A percentile compares a stretch with the other conserved stretches of the same genome.
These are phyloP conservation scores for Pelargonium myrrhifolium DNA, from an alignment of 441 rosid species.

Conservation along the genomic window DNA sequence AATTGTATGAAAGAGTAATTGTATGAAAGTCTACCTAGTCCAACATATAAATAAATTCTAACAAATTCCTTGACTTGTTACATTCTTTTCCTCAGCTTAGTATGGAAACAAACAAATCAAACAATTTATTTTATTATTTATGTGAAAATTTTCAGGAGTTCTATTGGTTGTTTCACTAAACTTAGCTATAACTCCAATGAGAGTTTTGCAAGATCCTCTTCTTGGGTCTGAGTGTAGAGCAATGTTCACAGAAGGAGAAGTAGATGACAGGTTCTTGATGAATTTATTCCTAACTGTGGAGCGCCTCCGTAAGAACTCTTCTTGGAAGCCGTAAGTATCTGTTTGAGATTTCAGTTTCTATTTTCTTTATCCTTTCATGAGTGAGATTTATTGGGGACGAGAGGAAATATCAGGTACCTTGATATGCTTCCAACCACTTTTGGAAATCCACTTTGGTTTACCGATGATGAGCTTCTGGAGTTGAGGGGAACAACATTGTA, in stretches of 20 bases:
- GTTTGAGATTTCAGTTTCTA: neutral
- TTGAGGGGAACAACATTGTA: conserved; percentile 68
- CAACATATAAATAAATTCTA: neutral
- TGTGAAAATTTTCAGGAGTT: conserved; percentile 41
- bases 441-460: conserved; percentile 85
- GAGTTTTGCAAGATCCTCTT: conserved; percentile 87
- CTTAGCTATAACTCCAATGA: conserved; percentile 91
- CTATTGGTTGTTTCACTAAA: conserved; percentile 69
- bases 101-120: neutral
- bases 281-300: conserved; percentile 73
- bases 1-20: too few relatives aligned
- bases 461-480: conserved; percentile 64
- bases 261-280: conserved; percentile 83
- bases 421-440: conserved; percentile 81
- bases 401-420: conserved; percentile 48
- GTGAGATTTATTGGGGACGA: conserved; percentile 19
- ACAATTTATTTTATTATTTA: neutral
- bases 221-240: conserved; percentile 76
- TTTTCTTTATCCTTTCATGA: neutral
- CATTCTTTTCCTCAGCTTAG: neutral
- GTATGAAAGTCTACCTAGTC: neutral
- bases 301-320: conserved; percentile 64
- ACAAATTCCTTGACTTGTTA: neutral
- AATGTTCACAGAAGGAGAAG: conserved; percentile 72
- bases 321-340: conserved; percentile 81